Evolutionary conservation across 257 asterid genomes (phyloP).

Genomic region (Solanum etuberosum): DNA sequence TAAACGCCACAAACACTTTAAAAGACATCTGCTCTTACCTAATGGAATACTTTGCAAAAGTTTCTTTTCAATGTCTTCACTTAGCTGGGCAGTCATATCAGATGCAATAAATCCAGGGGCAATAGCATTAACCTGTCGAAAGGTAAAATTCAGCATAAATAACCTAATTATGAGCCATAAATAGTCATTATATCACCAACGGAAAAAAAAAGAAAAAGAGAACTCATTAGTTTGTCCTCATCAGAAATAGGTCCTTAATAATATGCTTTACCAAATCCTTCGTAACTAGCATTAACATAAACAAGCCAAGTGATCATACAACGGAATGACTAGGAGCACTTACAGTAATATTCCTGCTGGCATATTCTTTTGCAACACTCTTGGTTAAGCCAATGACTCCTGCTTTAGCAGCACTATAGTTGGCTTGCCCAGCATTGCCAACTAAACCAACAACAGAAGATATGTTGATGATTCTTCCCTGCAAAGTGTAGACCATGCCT

Average conservation of each 20-base stretch:
- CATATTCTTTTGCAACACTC: constrained; percentile 87
- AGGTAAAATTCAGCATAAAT: not conserved
- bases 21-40: constrained; percentile 32
- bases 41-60: constrained; percentile 69
- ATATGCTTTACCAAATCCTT: not conserved
- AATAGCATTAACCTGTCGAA: constrained; percentile 80
- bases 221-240: not conserved
- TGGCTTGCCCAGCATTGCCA: constrained; percentile 95
- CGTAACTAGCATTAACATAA: not conserved
- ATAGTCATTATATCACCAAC: not conserved
- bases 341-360: constrained; percentile 86
- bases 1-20: not conserved
- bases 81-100: constrained; percentile 87
- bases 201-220: not conserved
- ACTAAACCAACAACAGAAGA: constrained; percentile 94
- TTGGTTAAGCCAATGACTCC: constrained; percentile 96
- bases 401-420: constrained; percentile 97
- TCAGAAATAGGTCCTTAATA: not conserved
- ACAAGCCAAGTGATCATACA: not conserved
- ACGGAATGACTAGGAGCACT: constrained; percentile 13
- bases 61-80: constrained; percentile 70
- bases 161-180: not conserved
- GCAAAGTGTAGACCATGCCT: not conserved
- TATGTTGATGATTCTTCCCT: constrained; percentile 93
- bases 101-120: constrained; percentile 98